phyloP scores from a whole-genome alignment of 495 filamentous ascomycete genomes.

The Letharia columbiana region DNA sequence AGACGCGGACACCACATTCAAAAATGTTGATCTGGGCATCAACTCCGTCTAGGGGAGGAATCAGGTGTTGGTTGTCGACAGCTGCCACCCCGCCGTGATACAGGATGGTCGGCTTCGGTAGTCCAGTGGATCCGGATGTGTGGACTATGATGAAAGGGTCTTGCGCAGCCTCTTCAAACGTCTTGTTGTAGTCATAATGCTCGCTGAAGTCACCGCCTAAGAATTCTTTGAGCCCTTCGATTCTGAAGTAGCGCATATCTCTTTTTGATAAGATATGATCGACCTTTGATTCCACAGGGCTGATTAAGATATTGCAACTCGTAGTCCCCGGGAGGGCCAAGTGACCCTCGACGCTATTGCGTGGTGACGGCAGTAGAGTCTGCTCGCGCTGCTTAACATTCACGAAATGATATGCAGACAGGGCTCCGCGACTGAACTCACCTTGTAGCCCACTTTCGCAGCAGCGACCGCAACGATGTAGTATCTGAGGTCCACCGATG shows the following conservation, averaged over 20 bases:
- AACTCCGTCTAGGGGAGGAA: constrained; percentile 18
- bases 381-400: neutral
- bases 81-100: neutral
- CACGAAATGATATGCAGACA: neutral
- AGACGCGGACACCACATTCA: neutral
- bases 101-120: constrained; percentile 35
- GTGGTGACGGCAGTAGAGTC: constrained; percentile 32
- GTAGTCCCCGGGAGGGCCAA: constrained; percentile 31
- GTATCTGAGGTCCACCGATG: neutral
- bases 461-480: neutral
- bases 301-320: constrained; percentile 28
- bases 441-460: neutral
- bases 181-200: constrained; percentile 30
- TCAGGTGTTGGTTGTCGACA: constrained; percentile 26
- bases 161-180: constrained; percentile 27
- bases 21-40: neutral
- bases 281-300: constrained; percentile 2
- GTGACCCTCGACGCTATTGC: constrained; percentile 35
- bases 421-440: neutral
- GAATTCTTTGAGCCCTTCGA: constrained; percentile 24
- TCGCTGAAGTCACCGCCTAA: constrained; percentile 14
- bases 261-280: constrained; percentile 6
- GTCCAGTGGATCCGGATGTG: constrained; percentile 39
- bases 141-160: constrained; percentile 34
- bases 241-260: constrained; percentile 21